These are phyloP conservation scores for Calonectria hongkongensis DNA, from an alignment of 2,329 filamentous ascomycete genomes.

Conservation along the genomic window DNA sequence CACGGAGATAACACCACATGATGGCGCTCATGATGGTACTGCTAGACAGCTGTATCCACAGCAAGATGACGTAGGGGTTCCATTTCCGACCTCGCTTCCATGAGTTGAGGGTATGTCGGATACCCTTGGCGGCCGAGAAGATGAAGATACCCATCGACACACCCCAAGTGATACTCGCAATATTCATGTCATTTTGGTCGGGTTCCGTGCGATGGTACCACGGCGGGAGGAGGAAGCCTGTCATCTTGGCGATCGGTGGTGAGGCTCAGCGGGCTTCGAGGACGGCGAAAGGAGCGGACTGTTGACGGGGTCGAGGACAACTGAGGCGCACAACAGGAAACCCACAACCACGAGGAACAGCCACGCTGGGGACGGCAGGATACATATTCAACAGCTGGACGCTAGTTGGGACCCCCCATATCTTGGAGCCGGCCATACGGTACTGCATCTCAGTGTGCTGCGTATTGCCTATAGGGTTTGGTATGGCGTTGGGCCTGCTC, in stretches of 20 bases:
- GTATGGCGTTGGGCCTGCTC: slow-evolving; percentile 22
- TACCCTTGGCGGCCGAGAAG: slow-evolving; percentile 51
- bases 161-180: slow-evolving; percentile 55
- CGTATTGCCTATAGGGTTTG: slow-evolving; percentile 15
- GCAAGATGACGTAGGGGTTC: slow-evolving; percentile 50
- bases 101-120: slow-evolving; percentile 50
- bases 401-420: slow-evolving; percentile 39
- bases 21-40: slow-evolving; percentile 54
- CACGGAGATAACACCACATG: slow-evolving; percentile 52
- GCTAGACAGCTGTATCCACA: slow-evolving; percentile 52
- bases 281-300: slow-evolving; percentile 19
- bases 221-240: slow-evolving; percentile 45
- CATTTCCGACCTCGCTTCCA: slow-evolving; percentile 49
- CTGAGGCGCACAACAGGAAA: slow-evolving; percentile 19
- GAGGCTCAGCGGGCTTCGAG: slow-evolving; percentile 14
- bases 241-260: slow-evolving; percentile 39
- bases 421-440: slow-evolving; percentile 30
- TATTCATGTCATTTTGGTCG: slow-evolving; percentile 51
- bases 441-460: slow-evolving; percentile 19
- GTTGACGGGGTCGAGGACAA: slow-evolving; percentile 2
- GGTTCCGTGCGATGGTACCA: slow-evolving; percentile 41
- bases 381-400: slow-evolving; percentile 46
- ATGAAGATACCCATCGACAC: slow-evolving; percentile 53
- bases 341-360: slow-evolving; percentile 5
- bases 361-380: slow-evolving; percentile 32